Evolutionary conservation across 1,139 yeast species (phyloP), one percentile per base, ranked within the genome.

Genomic region (Yamadazyma mexicana): DNA sequence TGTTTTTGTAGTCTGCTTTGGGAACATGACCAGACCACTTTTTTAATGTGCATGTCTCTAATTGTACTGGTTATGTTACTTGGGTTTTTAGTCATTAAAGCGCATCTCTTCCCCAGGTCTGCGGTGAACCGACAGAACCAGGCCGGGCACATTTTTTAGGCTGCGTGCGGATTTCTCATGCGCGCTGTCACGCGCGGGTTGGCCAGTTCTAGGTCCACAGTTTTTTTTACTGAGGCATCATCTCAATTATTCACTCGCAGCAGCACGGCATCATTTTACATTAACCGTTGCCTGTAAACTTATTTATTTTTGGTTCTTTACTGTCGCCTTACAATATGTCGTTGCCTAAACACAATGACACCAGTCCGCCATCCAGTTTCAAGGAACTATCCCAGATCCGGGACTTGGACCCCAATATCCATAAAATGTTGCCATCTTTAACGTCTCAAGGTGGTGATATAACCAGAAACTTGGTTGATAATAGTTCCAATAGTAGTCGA

Each of bases 361-460:
- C 35, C 7, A 42, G 48, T 28, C 52, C 54, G 2, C 49, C 50
- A 5, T 40, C 54, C 8, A 47, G 51, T 30, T 50, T 46, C 39
- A 48, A 44, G 27, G 54, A 50, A 16, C 38, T 50, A 5, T 41
- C 43, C 24, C 54, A 47, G 30, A 46, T 38, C n/a, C 43, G 35
- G 31, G 52, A 48, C 32, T 39, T 50, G 16, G 54, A 50, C 25
- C 49, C 51, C 2, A 37, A 40, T 10, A 38, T 50, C 10, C 46
- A 48, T 12, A 43, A 40, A 20, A 28, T 45, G 9, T 35, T 50
- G 14, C 54, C 54, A 2, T 35, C 46, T 4, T 40, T 50, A 3
- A 38, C 37, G 23, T 42, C 47, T 11, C 85, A 78, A 34, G 91
- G 91, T 9, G 94, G 88, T 10, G 92, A 85, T 55, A 81, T 85